Percentiles rank a stretch among this genome's conserved stretches.
Conservation (phyloP, 768 basidiomycete species). For the Xanthoconium purpureum region DNA sequence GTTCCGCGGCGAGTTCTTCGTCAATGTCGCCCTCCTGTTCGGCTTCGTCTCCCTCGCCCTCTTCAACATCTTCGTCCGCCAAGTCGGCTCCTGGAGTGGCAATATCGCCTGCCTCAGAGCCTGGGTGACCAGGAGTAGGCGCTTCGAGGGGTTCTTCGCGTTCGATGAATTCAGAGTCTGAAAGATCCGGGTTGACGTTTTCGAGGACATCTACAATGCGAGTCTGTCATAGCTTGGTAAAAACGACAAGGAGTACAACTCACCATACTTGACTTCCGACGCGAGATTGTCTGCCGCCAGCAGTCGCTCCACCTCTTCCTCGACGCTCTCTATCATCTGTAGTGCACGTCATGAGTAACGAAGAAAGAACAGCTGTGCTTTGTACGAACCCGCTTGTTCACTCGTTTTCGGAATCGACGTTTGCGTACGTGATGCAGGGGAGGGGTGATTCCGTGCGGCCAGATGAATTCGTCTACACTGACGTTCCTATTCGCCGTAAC, state of each 20-base stretch:
- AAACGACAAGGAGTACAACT: slow-evolving; percentile 8
- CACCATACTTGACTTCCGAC: slow-evolving; percentile 74
- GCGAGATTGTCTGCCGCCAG: slow-evolving; percentile 78
- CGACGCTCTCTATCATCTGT: slow-evolving; percentile 91
- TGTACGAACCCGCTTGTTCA: slow-evolving; percentile 68
- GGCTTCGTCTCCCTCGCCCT: slow-evolving; percentile 55
- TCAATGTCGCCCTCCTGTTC: slow-evolving; percentile 80
- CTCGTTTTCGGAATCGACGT: slow-evolving; percentile 86
- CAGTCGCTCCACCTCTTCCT: slow-evolving; percentile 87
- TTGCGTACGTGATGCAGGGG: slow-evolving; percentile 89
- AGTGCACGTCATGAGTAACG: slow-evolving; percentile 4
- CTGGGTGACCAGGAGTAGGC: slow-evolving; percentile 64
- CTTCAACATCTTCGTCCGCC: slow-evolving; percentile 59
- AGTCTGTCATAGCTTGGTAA: not conserved
- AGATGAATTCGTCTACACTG: slow-evolving; percentile 94
- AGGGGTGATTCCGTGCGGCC: slow-evolving; percentile 94
- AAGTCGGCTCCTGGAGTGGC: slow-evolving; percentile 52
- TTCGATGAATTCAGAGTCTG: slow-evolving; percentile 84
- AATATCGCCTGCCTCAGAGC: slow-evolving; percentile 63
- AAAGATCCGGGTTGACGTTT: slow-evolving; percentile 86
- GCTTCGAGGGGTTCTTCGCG: slow-evolving; percentile 58
- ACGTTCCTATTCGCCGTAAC: slow-evolving; percentile 62
- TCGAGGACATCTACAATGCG: slow-evolving; percentile 67
- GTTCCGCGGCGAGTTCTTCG: slow-evolving; percentile 83
- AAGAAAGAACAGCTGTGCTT: not conserved